Base-by-base conservation (phyloP, 2,329 filamentous ascomycete genomes). In the Aspergillus chevalieri region DNA sequence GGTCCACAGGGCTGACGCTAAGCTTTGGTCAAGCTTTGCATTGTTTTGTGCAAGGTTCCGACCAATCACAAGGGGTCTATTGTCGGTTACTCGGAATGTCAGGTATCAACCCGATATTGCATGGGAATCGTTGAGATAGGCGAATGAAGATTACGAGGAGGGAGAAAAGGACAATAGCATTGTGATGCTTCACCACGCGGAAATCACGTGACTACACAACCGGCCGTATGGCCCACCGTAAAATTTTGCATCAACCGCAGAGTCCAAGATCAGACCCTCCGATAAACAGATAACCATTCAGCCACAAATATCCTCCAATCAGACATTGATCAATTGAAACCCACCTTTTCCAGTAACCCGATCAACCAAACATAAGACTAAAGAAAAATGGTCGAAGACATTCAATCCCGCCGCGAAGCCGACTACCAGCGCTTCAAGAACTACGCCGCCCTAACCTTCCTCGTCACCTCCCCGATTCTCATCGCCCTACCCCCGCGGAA, bases 381-480 rank as follows among this genome's bases (percentile, higher is more conserved):
- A 19, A 17, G 6, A 49, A 55, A 28, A 22, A 58, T 57, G 54
- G 12, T 55, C 46, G 47, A 49, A 21, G 46, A 45, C 15, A 51
- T 47, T 3, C 38, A 54, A 19, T 48, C 47, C 44, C 46, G 47
- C 43, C 65, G 68, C 46, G 58, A 62, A 52, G 65, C 62, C 46
- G 70, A 73, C 54, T 73, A 65, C 56, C 45, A 64, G 34, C 64
- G 60, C 48, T 71, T 72, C 63, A 73, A 73, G 51, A 62, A 62
- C 53, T 69, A 68, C 53, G 61, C 69, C 22, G 66, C 69, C n/a
- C 54, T 64, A 22, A 65, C 64, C 21, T 70, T 73, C 55, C 57
- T 71, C 26, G 36, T 69, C 48, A 63, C 58, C 26, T 60, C 65
- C 0, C 66, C 66, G 1, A 52, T 65, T 45, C 53, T 65, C 30